phyloP scores from a whole-genome alignment of 495 filamentous ascomycete genomes.

The Tuber brumale region DNA sequence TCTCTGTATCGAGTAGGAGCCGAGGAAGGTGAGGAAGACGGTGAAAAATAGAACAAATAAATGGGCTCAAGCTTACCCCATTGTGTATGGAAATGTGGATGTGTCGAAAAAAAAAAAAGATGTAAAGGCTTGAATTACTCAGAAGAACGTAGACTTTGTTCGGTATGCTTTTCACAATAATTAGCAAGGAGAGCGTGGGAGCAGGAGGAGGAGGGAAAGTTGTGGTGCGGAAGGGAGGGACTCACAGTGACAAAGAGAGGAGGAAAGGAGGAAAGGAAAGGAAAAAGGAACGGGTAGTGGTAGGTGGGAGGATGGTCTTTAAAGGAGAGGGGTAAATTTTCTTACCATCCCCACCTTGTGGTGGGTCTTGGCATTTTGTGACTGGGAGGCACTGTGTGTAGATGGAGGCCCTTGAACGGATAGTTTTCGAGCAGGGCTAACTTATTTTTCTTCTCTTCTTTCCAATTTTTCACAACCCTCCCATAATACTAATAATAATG shows the following conservation, averaged over 20 bases:
- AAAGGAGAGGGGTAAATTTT: slow-evolving; percentile 33
- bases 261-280: slow-evolving; percentile 29
- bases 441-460: background rate
- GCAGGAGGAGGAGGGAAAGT: slow-evolving; percentile 8
- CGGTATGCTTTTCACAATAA: slow-evolving; percentile 34
- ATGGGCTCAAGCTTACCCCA: slow-evolving; percentile 33
- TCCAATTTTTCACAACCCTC: background rate
- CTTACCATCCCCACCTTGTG: slow-evolving; percentile 27
- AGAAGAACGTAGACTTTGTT: slow-evolving; percentile 43
- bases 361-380: slow-evolving; percentile 39
- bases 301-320: slow-evolving; percentile 37
- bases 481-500: background rate
- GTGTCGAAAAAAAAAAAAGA: slow-evolving; percentile 13
- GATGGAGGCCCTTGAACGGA: background rate
- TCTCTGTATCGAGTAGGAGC: background rate
- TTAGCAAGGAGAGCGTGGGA: slow-evolving; percentile 14
- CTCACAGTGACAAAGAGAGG: slow-evolving; percentile 42
- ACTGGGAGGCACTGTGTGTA: slow-evolving; percentile 24
- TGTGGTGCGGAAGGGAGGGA: slow-evolving; percentile 23
- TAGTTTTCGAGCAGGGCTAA: background rate
- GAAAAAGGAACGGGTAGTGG: slow-evolving; percentile 9
- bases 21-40: background rate
- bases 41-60: background rate
- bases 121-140: slow-evolving; percentile 37
- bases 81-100: slow-evolving; percentile 17